Conservation (phyloP, 2,329 filamentous ascomycete genomes). For the Paradendryphiella salina region DNA sequence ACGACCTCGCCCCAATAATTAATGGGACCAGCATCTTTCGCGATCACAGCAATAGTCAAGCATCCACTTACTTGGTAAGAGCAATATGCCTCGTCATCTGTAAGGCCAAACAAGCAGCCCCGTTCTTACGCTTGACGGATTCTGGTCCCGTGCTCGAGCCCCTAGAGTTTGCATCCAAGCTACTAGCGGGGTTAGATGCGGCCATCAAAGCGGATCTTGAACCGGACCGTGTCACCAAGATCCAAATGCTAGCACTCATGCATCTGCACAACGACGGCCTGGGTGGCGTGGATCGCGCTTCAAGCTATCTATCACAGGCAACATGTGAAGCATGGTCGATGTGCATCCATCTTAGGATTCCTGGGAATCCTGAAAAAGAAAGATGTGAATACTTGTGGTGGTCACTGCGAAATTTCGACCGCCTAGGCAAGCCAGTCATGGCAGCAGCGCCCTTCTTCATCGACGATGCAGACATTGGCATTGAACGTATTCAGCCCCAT, state of each 20-base stretch:
- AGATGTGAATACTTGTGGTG: conserved; percentile 6
- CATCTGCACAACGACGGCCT: conserved; percentile 4
- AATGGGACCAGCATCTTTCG: background rate
- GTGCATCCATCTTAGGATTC: conserved; percentile 4
- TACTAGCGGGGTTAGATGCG: conserved; percentile 4
- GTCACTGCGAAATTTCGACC: conserved; percentile 8
- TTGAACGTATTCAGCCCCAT: background rate
- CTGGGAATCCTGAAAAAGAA: background rate
- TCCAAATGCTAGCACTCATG: conserved; percentile 8
- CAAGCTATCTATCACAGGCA: background rate
- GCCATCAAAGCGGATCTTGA: conserved; percentile 6
- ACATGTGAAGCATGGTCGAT: conserved; percentile 9
- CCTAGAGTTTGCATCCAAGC: conserved; percentile 2
- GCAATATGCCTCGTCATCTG: conserved; percentile 8
- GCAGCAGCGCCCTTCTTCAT: conserved; percentile 7
- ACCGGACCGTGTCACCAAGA: conserved; percentile 3
- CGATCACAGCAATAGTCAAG: background rate
- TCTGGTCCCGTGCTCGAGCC: background rate
- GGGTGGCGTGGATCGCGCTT: conserved; percentile 1
- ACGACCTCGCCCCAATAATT: conserved; percentile 3
- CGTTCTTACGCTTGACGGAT: background rate
- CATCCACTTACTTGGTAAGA: background rate
- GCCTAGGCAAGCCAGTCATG: conserved; percentile 5
- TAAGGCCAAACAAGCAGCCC: conserved; percentile 1
- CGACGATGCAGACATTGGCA: conserved; percentile 2